A percentile compares a stretch with the other conserved stretches of the same genome.
Conservation (phyloP, 176 grass and related monocot genomes). For the Hyparrhenia diplandra region DNA sequence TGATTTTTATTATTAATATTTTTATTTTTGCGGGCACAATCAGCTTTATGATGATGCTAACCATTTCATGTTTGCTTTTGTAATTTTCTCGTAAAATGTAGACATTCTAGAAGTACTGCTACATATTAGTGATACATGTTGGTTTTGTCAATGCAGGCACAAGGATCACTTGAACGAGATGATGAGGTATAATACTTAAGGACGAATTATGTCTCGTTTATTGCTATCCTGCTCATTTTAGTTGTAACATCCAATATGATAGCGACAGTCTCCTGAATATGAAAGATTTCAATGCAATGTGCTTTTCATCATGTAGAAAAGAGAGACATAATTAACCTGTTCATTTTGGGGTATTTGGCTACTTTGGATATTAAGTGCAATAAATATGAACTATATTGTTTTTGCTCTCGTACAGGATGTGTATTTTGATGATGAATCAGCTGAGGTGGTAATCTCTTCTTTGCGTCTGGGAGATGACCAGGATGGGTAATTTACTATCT, state of each 20-base stretch:
- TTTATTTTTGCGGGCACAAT: not conserved
- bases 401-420: slow-evolving; percentile 61
- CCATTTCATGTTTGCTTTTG: slow-evolving; percentile 11
- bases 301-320: not conserved
- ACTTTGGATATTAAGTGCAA: not conserved
- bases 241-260: not conserved
- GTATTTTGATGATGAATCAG: slow-evolving; percentile 97
- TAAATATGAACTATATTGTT: not conserved
- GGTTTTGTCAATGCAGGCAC: slow-evolving; percentile 68
- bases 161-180: slow-evolving; percentile 86
- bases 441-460: slow-evolving; percentile 91
- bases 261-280: not conserved
- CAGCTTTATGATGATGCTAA: not conserved
- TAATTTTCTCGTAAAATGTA: not conserved
- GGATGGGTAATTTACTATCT: slow-evolving; percentile 61
- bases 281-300: not conserved
- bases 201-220: not conserved
- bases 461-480: slow-evolving; percentile 82
- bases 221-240: slow-evolving; percentile 15
- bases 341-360: not conserved
- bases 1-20: too few relatives aligned
- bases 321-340: not conserved
- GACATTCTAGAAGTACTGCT: not conserved
- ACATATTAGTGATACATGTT: slow-evolving; percentile 14
- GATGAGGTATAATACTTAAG: slow-evolving; percentile 78